Evolutionary conservation across 1,284 basidiomycete species (phyloP), one percentile per base, ranked within the genome.

Genomic region (Boletus mariae): DNA sequence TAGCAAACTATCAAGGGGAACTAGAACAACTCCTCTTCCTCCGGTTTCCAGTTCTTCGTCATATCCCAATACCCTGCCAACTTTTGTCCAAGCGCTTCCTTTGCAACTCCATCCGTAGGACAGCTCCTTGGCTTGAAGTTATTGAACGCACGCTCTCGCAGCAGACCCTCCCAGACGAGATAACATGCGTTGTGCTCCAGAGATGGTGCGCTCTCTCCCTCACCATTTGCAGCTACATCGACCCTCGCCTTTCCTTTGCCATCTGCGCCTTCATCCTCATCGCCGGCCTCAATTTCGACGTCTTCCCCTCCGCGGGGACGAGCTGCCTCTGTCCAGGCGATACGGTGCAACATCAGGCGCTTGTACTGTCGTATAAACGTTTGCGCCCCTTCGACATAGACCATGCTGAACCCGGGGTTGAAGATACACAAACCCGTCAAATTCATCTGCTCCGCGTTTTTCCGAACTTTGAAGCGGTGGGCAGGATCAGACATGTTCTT

Each of bases 401-500:
- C 85, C 70, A 99, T 78, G 58, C 84, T 88, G 78, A 98, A 98
- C 29, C 80, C 73, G 0, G 92, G 90, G 65, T 94, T 85, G 78
- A 94, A 94, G 62, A 98, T 87, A 62, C 88, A 90, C 23, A 96
- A 74, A 4, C 97, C 96, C 0, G 92, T 90, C 15, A 99, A 78
- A 55, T 83, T 85, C 67, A 88, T 78, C 70, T 98, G 94, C 67
- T 96, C 87, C 2, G 96, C 96, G 65, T 98, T 99, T 77, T 91
- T 92, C 56, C 91, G 85, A 40, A 98, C 91, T 75, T 99, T 99
- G 80, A 94, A 98, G 58, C 90, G 87, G 66, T 99, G 97, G 13
- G 92, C 80, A 0, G 90, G 92, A 68, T 98, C 94, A n/a, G 87
- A 82, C 44, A 99, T 83, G 53, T 85, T 90, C 66, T 90, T 89